Percentiles rank a stretch among this genome's conserved stretches.
These are phyloP conservation scores for Acanthamoeba triangularis DNA, from an alignment of 208 protist genomes.

Conservation along the genomic window DNA sequence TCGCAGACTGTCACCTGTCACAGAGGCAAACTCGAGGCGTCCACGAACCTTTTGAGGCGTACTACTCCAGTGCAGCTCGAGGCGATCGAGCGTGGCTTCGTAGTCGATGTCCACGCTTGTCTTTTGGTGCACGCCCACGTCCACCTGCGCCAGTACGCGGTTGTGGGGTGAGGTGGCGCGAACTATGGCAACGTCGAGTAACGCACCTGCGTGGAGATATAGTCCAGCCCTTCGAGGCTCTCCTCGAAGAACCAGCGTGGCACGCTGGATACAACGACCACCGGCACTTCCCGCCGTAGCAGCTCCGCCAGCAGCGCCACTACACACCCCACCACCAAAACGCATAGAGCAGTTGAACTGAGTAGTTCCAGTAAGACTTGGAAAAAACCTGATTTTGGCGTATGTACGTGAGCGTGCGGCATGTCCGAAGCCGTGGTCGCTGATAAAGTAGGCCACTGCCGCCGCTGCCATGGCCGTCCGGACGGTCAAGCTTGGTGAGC, in stretches of 20 bases:
- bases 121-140: slow-evolving; percentile 23
- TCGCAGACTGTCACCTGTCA: too few relatives aligned
- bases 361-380: too few relatives aligned
- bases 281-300: neutral
- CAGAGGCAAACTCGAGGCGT: neutral
- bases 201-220: slow-evolving; percentile 19
- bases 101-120: slow-evolving; percentile 48
- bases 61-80: neutral
- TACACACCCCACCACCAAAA: neutral
- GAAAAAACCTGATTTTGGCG: too few relatives aligned
- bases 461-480: neutral
- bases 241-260: slow-evolving; percentile 41
- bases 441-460: slow-evolving; percentile 48
- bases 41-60: neutral
- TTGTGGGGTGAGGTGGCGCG: neutral
- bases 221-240: neutral
- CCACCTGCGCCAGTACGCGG: neutral
- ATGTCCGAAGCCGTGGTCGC: slow-evolving; percentile 24
- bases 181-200: neutral
- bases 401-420: neutral
- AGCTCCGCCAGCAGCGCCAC: slow-evolving; percentile 38
- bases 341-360: too few relatives aligned
- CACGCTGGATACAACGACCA: slow-evolving; percentile 12
- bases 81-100: slow-evolving; percentile 4
- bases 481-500: too few relatives aligned